Percentiles rank a stretch among this genome's conserved stretches.
Conservation (phyloP, 2,329 filamentous ascomycete genomes). For the Coniochaeta ligniaria region DNA sequence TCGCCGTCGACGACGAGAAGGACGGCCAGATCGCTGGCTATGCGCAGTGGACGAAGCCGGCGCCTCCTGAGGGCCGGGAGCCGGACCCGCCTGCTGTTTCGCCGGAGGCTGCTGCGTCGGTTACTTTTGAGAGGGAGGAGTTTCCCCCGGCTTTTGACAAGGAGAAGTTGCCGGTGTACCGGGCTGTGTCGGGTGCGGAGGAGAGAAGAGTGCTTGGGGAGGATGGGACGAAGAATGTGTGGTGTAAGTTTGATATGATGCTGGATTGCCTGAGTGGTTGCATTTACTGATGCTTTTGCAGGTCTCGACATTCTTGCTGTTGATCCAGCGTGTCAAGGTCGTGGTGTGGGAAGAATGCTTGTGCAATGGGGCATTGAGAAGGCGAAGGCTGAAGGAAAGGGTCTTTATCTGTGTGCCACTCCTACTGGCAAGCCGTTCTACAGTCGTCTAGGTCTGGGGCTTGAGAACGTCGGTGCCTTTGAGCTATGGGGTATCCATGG, state of each 20-base stretch:
- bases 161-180: not conserved
- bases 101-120: not conserved
- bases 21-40: not conserved
- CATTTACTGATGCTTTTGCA: not conserved
- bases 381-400: not conserved
- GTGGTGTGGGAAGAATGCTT: slow-evolving; percentile 1
- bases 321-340: not conserved
- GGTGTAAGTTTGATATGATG: not conserved
- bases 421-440: slow-evolving; percentile 2
- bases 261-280: too few relatives aligned
- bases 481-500: not conserved
- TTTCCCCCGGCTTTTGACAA: not conserved
- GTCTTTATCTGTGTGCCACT: not conserved
- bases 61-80: not conserved
- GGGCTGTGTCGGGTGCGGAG: not conserved
- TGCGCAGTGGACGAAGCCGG: not conserved
- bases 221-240: not conserved
- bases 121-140: not conserved
- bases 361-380: not conserved
- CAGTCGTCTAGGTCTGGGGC: not conserved
- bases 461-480: slow-evolving; percentile 1
- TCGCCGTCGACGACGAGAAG: not conserved
- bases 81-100: not conserved
- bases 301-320: not conserved
- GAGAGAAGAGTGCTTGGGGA: not conserved